Conservation (phyloP, 257 asterid species). For the Misopates orontium region DNA sequence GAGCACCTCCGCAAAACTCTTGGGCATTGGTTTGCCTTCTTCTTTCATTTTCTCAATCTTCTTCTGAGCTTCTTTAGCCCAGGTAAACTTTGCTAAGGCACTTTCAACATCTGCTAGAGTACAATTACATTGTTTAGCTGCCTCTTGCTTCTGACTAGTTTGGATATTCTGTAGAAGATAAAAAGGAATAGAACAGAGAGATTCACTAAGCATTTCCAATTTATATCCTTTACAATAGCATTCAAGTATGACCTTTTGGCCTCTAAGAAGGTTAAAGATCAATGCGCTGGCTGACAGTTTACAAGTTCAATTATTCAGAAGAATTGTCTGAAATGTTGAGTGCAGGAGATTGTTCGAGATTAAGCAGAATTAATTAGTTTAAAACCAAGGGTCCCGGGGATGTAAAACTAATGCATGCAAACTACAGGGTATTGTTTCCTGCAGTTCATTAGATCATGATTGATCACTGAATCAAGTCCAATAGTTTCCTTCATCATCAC, state of each 20-base stretch:
- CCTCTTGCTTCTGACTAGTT: slow-evolving; percentile 61
- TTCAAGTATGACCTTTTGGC: background rate
- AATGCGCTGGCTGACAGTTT: slow-evolving; percentile 3
- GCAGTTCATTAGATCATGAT: no score
- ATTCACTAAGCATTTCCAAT: slow-evolving; percentile 7
- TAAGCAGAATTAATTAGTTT: background rate
- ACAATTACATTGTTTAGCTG: slow-evolving; percentile 78
- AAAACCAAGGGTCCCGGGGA: no score
- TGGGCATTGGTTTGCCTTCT: slow-evolving; percentile 92
- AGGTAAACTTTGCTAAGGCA: slow-evolving; percentile 70
- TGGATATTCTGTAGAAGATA: slow-evolving; percentile 53
- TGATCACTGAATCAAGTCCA: no score
- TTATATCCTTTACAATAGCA: slow-evolving; percentile 17
- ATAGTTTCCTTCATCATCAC: no score
- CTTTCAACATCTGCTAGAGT: slow-evolving; percentile 70
- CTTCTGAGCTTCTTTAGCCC: slow-evolving; percentile 84
- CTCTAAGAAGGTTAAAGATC: slow-evolving; percentile 2
- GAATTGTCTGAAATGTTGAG: background rate
- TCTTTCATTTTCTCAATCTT: slow-evolving; percentile 67
- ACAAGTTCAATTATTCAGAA: slow-evolving; percentile 11
- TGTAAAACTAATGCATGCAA: no score
- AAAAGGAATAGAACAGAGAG: slow-evolving; percentile 16
- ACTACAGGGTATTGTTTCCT: no score
- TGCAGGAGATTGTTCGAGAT: background rate
- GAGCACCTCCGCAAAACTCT: slow-evolving; percentile 76